Conservation (phyloP, 768 basidiomycete genomes). For the Boletus vermiculosoides region DNA sequence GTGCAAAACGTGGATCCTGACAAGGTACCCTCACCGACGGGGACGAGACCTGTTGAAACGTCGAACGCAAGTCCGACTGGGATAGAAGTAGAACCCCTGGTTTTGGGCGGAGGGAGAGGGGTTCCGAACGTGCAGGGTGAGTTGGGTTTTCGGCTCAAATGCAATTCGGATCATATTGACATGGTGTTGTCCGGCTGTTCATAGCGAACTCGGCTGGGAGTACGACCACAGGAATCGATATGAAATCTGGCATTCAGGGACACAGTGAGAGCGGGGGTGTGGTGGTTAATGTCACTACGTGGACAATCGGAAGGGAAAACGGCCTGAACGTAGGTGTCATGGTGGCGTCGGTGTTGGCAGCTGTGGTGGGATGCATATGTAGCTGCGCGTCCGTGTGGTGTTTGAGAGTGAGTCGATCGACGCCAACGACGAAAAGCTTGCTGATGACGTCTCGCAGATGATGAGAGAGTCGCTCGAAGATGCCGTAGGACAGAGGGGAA, state of each 20-base stretch:
- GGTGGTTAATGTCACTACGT: constrained; percentile 11
- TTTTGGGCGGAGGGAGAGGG: constrained; percentile 8
- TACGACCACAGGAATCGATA: not conserved
- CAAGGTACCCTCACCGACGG: not conserved
- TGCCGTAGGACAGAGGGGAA: not conserved
- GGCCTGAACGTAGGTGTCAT: constrained; percentile 62
- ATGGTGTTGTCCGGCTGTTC: not conserved
- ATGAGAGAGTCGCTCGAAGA: not conserved
- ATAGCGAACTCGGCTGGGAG: constrained; percentile 3
- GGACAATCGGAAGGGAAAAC: not conserved
- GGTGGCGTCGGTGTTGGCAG: constrained; percentile 68
- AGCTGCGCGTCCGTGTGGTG: constrained; percentile 69
- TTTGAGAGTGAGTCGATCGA: constrained; percentile 52
- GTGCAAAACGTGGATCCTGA: constrained; percentile 7
- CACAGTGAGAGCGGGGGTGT: not conserved
- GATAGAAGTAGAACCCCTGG: not conserved
- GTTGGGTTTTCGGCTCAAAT: not conserved
- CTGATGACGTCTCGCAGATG: constrained; percentile 12
- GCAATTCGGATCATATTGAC: constrained; percentile 5
- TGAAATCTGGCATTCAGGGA: not conserved
- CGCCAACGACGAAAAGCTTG: not conserved
- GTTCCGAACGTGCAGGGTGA: constrained; percentile 14
- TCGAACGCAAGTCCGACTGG: not conserved
- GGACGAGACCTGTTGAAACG: not conserved
- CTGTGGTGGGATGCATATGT: constrained; percentile 46